These are phyloP conservation scores for Wickerhamomyces kurtzmanii DNA, from an alignment of 805 yeast species.

Conservation along the genomic window DNA sequence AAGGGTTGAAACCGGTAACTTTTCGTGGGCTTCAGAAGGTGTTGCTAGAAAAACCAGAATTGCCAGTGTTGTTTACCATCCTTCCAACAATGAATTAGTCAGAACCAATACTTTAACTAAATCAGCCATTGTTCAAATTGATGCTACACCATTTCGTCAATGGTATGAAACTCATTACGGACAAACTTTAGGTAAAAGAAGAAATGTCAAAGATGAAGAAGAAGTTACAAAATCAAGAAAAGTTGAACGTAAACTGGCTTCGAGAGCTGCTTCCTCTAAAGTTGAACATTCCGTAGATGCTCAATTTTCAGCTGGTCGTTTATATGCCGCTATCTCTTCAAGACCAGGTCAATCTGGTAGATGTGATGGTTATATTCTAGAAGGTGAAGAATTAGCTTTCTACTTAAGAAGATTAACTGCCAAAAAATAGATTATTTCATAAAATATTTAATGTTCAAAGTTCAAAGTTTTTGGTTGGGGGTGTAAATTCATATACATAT, in stretches of 20 bases:
- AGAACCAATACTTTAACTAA: conserved; percentile 99
- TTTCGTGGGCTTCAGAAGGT: conserved; percentile 99
- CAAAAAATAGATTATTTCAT: conserved; percentile 68
- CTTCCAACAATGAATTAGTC: conserved; percentile 98
- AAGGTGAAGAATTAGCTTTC: conserved; percentile 99
- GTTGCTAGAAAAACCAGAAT: conserved; percentile 98
- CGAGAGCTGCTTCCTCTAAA: conserved; percentile 80
- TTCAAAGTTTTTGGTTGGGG: too few species aligned
- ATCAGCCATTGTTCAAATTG: conserved; percentile 97
- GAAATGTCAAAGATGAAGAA: conserved; percentile 43
- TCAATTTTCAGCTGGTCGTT: conserved; percentile 98
- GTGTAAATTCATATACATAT: too few species aligned
- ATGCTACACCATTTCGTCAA: conserved; percentile 99
- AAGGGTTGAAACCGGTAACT: conserved; percentile 98
- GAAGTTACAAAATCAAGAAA: conserved; percentile 60
- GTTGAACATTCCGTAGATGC: conserved; percentile 86
- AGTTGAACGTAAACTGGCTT: conserved; percentile 86
- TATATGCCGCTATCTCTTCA: conserved; percentile 96
- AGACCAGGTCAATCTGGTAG: conserved; percentile 99
- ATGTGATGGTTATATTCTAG: conserved; percentile 99
- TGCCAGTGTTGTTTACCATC: conserved; percentile 96
- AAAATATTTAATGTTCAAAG: too few species aligned
- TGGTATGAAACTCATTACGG: conserved; percentile 99
- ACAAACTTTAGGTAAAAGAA: conserved; percentile 83
- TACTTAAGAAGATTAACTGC: conserved; percentile 99